Percentiles rank a stretch among this genome's conserved stretches.
phyloP scores from a whole-genome alignment of 2,329 filamentous ascomycete genomes.

The Fusarium sp. region DNA sequence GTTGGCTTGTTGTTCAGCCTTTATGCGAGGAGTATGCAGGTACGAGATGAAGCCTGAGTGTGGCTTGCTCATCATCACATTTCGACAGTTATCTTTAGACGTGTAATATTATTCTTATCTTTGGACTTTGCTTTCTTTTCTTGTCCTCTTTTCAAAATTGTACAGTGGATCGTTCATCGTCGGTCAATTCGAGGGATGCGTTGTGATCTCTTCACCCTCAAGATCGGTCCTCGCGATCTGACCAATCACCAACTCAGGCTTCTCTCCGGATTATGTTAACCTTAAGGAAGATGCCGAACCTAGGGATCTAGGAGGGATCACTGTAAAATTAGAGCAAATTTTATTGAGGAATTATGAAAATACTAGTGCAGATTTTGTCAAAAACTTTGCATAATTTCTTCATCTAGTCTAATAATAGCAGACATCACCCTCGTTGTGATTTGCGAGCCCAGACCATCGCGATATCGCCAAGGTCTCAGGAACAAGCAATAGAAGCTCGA shows the following conservation, averaged over 20 bases:
- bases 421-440: neutral
- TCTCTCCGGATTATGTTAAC: neutral
- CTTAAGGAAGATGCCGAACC: neutral
- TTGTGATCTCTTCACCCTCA: neutral
- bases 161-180: neutral
- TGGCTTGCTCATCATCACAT: neutral
- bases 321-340: neutral
- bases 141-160: neutral
- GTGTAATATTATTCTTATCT: neutral
- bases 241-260: neutral
- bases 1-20: neutral
- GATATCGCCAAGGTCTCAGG: neutral
- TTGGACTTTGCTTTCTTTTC: neutral
- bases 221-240: neutral
- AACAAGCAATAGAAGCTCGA: neutral
- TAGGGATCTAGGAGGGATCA: neutral
- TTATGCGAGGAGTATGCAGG: neutral
- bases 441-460: neutral
- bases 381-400: neutral
- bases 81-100: neutral
- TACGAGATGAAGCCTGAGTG: neutral
- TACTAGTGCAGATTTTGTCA: neutral
- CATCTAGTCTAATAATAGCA: neutral
- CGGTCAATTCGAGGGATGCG: neutral
- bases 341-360: neutral